Evolutionary conservation across 2,329 filamentous ascomycete species (phyloP).

Genomic region (Penicillium carneum): DNA sequence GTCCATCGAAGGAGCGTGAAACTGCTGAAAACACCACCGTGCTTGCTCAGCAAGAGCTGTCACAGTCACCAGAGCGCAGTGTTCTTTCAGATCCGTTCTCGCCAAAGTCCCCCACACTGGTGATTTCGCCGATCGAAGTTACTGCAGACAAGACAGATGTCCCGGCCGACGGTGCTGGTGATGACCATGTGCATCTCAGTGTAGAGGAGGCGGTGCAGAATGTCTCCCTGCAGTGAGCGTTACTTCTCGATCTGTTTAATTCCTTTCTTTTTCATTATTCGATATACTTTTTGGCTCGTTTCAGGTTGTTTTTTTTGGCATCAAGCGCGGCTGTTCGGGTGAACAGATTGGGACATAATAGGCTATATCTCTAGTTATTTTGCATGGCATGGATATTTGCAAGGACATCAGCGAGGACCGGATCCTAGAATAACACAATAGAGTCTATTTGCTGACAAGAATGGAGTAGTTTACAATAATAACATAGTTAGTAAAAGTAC

Average conservation of each 20-base stretch:
- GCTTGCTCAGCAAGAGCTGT: not conserved
- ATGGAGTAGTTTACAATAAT: conserved; percentile 18
- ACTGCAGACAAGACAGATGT: conserved; percentile 14
- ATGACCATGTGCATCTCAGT: conserved; percentile 32
- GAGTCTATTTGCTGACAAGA: conserved; percentile 14
- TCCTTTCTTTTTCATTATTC: not conserved
- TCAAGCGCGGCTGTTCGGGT: conserved; percentile 8
- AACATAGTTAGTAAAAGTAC: conserved; percentile 7
- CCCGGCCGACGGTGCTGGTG: not conserved
- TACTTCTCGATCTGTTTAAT: not conserved
- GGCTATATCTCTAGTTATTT: conserved; percentile 2
- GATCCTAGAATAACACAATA: not conserved
- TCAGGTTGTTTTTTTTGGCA: conserved; percentile 4
- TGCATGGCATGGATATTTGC: not conserved
- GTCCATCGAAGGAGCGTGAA: conserved; percentile 26
- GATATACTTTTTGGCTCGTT: conserved; percentile 1
- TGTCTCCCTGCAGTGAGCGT: conserved; percentile 35
- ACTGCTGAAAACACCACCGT: conserved; percentile 15
- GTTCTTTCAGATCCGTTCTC: conserved; percentile 30
- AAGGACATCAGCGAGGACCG: not conserved
- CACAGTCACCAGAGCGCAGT: conserved; percentile 1
- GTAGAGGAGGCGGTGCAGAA: conserved; percentile 48
- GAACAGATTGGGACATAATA: conserved; percentile 6
- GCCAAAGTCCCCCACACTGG: conserved; percentile 32
- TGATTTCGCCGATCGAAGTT: conserved; percentile 20